Base-by-base conservation (phyloP, 2,329 filamentous ascomycete species). In the Xylaria sp. region DNA sequence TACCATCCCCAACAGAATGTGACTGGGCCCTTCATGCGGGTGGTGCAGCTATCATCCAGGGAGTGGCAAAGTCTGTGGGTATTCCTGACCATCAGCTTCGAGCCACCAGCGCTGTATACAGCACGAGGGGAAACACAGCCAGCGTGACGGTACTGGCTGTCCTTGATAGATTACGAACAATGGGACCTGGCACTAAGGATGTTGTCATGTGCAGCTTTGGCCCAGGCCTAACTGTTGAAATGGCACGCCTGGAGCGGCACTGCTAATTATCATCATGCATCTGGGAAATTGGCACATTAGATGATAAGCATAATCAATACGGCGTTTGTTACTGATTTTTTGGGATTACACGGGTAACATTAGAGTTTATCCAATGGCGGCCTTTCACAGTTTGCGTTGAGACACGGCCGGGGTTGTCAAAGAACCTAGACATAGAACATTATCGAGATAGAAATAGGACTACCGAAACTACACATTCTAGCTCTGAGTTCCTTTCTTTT, bases 11-110 rank as follows among this genome's bases (percentile, higher is more conserved):
- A 4, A 46, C 26, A n/a, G 20, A 58, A 6, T 69, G 64, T 7
- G 71, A 72, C 40, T 72, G 71, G 71, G 71, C 71, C 3, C 54
- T 72, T 6, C 71, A 72, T 11, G 66, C 71, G 0, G 71, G 71
- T n/a, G 71, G 71, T 20, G 58, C 58, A 23, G 69, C 69, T 20
- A 71, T 72, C 33, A 71, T 72, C 17, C 42, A 64, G 15, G 71
- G 71, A 2, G 69, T 69, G 2, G 49, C 54, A 42, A 66, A 72
- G 46, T 66, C 68, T 1, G 63, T 72, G 6, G 71, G 63, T 1
- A 61, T 72, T 1, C 42, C 59, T 13, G 66, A 72, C 15, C 46
- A 65, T 13, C 57, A 71, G 3, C 64, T 72, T 38, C 58, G 64
- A 6, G 71, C 69, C 4, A 71, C 71, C 1, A 71, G 59, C 5